These are phyloP conservation scores for Schizosaccharomyces japonicus DNA, from an alignment of 805 yeast genomes.

Conservation along the genomic window DNA sequence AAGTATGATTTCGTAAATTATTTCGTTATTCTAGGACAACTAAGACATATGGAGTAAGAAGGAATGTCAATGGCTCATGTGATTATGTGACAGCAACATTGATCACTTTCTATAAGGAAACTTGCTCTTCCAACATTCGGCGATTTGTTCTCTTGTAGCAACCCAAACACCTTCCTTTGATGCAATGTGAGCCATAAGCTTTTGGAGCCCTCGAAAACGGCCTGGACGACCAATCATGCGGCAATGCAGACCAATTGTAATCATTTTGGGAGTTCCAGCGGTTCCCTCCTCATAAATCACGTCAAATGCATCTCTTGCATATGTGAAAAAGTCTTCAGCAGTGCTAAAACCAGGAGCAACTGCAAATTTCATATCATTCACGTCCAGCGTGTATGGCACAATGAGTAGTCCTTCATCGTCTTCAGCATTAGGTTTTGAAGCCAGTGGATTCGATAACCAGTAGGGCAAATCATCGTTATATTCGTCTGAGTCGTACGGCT, in stretches of 20 bases:
- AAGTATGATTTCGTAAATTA: too few relatives aligned
- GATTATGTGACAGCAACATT: too few relatives aligned
- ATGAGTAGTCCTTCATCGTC: slow-evolving; percentile 12
- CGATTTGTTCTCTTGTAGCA: slow-evolving; percentile 19
- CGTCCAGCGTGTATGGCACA: slow-evolving; percentile 16
- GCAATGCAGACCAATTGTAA: slow-evolving; percentile 19
- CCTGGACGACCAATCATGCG: slow-evolving; percentile 20
- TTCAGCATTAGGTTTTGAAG: slow-evolving; percentile 8
- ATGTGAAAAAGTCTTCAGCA: slow-evolving; percentile 15
- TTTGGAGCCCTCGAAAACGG: slow-evolving; percentile 17
- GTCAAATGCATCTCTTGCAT: slow-evolving; percentile 19
- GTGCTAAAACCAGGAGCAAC: slow-evolving; percentile 14
- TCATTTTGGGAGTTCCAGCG: slow-evolving; percentile 14
- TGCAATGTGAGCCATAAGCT: slow-evolving; percentile 18
- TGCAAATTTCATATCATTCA: slow-evolving; percentile 15
- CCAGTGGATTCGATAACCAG: slow-evolving; percentile 18
- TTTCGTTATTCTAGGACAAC: too few relatives aligned
- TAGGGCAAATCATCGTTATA: slow-evolving; percentile 20
- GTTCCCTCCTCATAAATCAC: slow-evolving; percentile 19
- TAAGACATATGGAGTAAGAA: too few relatives aligned
- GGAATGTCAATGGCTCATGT: too few relatives aligned
- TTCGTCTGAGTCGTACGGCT: slow-evolving; percentile 18
- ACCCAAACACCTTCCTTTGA: slow-evolving; percentile 19
- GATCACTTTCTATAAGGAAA: background rate
- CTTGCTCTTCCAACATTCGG: slow-evolving; percentile 8